Evolutionary conservation across 2,329 filamentous ascomycete genomes (phyloP).

Genomic region (Chaetomiaceae sp.): DNA sequence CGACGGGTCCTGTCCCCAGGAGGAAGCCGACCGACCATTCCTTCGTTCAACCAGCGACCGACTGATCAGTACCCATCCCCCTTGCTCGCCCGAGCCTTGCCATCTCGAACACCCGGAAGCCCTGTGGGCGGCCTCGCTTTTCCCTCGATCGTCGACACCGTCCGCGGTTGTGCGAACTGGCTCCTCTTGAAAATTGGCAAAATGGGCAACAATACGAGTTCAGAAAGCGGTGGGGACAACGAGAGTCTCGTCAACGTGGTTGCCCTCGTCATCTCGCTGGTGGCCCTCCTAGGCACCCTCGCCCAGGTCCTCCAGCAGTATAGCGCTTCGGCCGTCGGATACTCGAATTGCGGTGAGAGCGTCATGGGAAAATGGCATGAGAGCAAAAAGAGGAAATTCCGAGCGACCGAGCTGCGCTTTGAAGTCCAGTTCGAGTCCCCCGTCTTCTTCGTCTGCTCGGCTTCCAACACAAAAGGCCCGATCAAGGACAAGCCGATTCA

Average conservation of each 20-base stretch:
- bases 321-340: constrained; percentile 46
- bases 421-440: constrained; percentile 47
- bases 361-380: constrained; percentile 46
- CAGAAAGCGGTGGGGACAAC: constrained; percentile 12
- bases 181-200: background rate
- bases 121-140: background rate
- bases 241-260: constrained; percentile 37
- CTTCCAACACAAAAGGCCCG: constrained; percentile 37
- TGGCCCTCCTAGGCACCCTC: constrained; percentile 43
- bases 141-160: too few species aligned
- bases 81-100: too few species aligned
- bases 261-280: constrained; percentile 44
- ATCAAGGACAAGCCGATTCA: constrained; percentile 30
- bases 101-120: background rate
- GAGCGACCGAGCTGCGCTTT: constrained; percentile 43
- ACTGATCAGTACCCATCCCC: too few species aligned
- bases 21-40: background rate
- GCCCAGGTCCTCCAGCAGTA: constrained; percentile 50
- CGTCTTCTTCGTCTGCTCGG: constrained; percentile 47
- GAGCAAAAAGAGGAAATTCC: constrained; percentile 39
- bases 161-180: too few species aligned
- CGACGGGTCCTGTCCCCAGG: background rate
- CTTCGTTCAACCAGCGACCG: background rate
- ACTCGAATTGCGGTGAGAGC: constrained; percentile 44
- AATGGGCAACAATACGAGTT: constrained; percentile 11